phyloP scores from a whole-genome alignment of 257 asterid species.

The Primulina eburnea region DNA sequence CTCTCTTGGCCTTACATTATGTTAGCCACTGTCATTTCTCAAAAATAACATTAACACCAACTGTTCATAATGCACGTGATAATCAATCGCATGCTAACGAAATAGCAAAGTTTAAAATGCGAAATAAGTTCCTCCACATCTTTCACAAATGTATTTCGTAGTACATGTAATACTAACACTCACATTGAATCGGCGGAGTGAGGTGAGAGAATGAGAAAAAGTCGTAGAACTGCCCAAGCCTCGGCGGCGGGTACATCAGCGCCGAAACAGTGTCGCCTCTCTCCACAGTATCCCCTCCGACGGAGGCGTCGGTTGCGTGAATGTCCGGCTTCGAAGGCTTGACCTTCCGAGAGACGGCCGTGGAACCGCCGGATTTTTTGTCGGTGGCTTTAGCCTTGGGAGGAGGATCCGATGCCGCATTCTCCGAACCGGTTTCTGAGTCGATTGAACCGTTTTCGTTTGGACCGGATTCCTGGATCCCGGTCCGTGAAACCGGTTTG shows the following conservation, averaged over 20 bases:
- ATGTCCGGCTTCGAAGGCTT: slow-evolving; percentile 38
- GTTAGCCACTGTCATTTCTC: neutral
- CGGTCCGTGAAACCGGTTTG: slow-evolving; percentile 38
- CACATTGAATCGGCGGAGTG: slow-evolving; percentile 82
- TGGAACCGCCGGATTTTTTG: slow-evolving; percentile 36
- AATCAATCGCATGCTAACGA: neutral
- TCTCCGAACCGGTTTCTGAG: slow-evolving; percentile 35
- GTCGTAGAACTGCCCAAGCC: slow-evolving; percentile 75
- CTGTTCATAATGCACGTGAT: neutral
- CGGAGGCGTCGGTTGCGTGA: slow-evolving; percentile 18
- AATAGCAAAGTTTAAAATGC: neutral
- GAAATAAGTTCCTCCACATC: neutral
- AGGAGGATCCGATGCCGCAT: slow-evolving; percentile 31
- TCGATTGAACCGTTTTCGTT: slow-evolving; percentile 35
- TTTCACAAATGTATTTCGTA: no score
- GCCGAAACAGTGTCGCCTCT: slow-evolving; percentile 47
- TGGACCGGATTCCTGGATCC: slow-evolving; percentile 29
- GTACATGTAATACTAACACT: slow-evolving; percentile 21
- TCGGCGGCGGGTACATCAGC: slow-evolving; percentile 76
- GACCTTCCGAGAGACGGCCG: slow-evolving; percentile 37
- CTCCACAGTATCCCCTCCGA: slow-evolving; percentile 35
- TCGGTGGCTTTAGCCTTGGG: slow-evolving; percentile 39
- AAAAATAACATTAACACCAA: neutral
- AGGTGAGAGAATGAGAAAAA: slow-evolving; percentile 82
- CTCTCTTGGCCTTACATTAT: neutral